These are phyloP conservation scores for Clathrospora elynae DNA, from an alignment of 2,329 filamentous ascomycete genomes.

Conservation along the genomic window DNA sequence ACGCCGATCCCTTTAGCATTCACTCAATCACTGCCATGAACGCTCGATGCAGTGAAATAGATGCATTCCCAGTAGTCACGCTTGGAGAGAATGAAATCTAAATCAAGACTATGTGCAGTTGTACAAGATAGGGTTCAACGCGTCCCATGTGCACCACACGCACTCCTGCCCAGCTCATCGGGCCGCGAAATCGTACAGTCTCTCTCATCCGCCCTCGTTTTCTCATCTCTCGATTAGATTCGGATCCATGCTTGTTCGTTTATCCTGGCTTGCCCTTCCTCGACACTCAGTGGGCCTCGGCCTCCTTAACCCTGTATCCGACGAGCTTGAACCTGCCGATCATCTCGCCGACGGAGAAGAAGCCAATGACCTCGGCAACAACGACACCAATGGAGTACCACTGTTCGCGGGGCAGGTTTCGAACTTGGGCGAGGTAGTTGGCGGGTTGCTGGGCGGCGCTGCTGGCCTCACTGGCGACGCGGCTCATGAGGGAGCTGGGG, in stretches of 20 bases:
- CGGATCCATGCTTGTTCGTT: constrained; percentile 10
- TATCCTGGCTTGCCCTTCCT: constrained; percentile 12
- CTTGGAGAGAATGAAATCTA: constrained; percentile 45
- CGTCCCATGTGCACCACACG: constrained; percentile 28
- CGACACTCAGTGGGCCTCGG: constrained; percentile 39
- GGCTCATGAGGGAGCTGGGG: constrained; percentile 64
- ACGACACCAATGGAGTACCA: constrained; percentile 76
- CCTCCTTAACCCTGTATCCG: constrained; percentile 67
- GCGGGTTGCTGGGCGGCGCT: constrained; percentile 59
- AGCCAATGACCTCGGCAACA: constrained; percentile 84
- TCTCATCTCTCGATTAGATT: constrained; percentile 2
- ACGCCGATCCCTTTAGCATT: constrained; percentile 19
- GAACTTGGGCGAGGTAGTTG: constrained; percentile 62
- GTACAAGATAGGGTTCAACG: constrained; percentile 40
- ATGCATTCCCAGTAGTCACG: constrained; percentile 43
- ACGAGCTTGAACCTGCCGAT: constrained; percentile 93
- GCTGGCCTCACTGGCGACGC: constrained; percentile 46
- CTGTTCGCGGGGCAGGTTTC: constrained; percentile 73
- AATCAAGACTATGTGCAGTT: constrained; percentile 49
- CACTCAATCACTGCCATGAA: constrained; percentile 5
- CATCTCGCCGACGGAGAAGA: constrained; percentile 98
- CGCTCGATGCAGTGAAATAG: constrained; percentile 12
- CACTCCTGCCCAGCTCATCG: constrained; percentile 22
- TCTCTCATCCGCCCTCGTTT: constrained; percentile 8
- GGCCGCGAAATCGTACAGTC: constrained; percentile 29